Conservation (phyloP, 2,329 filamentous ascomycete species). For the Paracoccidioides brasiliensis region DNA sequence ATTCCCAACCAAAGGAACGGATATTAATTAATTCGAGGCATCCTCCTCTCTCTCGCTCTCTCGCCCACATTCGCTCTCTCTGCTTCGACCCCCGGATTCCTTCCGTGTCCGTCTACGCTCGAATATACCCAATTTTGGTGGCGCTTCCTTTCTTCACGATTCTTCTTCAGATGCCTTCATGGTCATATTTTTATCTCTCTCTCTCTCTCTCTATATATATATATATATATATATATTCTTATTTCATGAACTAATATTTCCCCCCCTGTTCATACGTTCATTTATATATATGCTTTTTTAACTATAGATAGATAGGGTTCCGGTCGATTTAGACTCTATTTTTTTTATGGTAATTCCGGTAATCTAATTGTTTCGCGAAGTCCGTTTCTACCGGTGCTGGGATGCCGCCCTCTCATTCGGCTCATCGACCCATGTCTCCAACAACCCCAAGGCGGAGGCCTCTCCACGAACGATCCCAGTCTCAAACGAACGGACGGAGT, state of each 20-base stretch:
- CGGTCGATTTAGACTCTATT: slow-evolving; percentile 9
- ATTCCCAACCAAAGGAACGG: neutral
- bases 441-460: slow-evolving; percentile 23
- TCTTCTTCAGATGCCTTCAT: neutral
- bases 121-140: neutral
- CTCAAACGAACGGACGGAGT: slow-evolving; percentile 32
- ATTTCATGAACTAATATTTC: neutral
- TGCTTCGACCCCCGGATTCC: too few relatives aligned
- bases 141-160: neutral
- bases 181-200: neutral
- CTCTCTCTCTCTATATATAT: too few relatives aligned
- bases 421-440: slow-evolving; percentile 20
- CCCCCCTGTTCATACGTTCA: neutral
- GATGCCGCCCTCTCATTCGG: neutral
- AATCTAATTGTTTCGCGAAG: slow-evolving; percentile 8
- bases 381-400: slow-evolving; percentile 13
- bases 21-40: neutral
- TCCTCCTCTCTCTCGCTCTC: neutral
- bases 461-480: slow-evolving; percentile 35
- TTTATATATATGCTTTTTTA: neutral
- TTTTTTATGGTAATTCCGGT: slow-evolving; percentile 10
- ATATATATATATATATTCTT: too few relatives aligned
- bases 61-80: neutral
- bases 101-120: too few relatives aligned
- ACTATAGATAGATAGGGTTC: slow-evolving; percentile 12